Evolutionary conservation across 163 green algal genomes (phyloP).

Genomic region (Chlorella variabilis): DNA sequence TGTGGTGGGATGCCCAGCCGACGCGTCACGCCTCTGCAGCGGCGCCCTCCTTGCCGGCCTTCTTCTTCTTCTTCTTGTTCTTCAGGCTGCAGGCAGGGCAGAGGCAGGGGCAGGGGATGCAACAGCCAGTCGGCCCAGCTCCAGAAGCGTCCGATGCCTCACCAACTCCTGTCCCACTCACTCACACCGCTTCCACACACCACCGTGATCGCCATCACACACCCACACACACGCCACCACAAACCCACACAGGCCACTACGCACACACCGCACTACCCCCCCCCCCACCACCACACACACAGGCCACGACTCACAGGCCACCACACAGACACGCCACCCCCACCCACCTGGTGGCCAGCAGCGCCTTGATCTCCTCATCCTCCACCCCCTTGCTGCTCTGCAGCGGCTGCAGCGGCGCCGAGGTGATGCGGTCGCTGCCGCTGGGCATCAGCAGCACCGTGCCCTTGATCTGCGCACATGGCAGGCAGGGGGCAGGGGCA

Average conservation of each 20-base stretch:
- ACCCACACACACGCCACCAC: too few species aligned
- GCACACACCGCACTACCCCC: background rate
- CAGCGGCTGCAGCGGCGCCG: slow-evolving; percentile 70
- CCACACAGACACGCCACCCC: too few species aligned
- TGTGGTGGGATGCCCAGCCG: too few species aligned
- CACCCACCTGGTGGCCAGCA: slow-evolving; percentile 67
- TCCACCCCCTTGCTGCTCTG: slow-evolving; percentile 84
- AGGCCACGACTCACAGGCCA: too few species aligned
- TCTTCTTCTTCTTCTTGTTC: slow-evolving; percentile 52
- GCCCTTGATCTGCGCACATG: slow-evolving; percentile 89
- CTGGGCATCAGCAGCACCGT: slow-evolving; percentile 98
- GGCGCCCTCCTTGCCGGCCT: slow-evolving; percentile 26
- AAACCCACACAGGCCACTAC: background rate
- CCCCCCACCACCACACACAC: background rate
- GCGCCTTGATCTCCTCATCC: slow-evolving; percentile 85
- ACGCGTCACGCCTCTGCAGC: background rate
- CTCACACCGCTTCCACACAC: too few species aligned
- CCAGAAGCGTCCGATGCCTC: too few species aligned
- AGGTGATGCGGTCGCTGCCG: slow-evolving; percentile 88
- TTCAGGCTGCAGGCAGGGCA: slow-evolving; percentile 26
- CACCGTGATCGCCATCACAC: too few species aligned
- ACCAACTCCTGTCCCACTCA: too few species aligned
- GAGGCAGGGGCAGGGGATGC: too few species aligned
- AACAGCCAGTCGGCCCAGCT: too few species aligned
- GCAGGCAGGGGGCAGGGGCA: background rate